A percentile compares a stretch with the other conserved stretches of the same genome.
These are phyloP conservation scores for Lodderomyces beijingensis DNA, from an alignment of 1,139 yeast species.

Conservation along the genomic window DNA sequence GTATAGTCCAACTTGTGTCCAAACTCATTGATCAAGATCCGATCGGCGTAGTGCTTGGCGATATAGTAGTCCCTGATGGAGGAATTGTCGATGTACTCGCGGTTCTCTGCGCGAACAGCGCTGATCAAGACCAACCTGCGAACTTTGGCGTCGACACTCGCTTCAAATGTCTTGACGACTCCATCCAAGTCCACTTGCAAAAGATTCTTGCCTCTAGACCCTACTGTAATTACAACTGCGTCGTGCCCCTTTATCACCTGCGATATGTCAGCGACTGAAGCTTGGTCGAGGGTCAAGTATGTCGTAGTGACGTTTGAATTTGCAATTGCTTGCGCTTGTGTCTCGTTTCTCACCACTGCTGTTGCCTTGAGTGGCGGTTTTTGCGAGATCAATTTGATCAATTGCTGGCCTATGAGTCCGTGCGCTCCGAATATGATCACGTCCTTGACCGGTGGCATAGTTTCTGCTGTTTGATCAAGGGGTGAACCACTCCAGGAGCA, in stretches of 20 bases:
- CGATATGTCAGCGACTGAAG: constrained; percentile 31
- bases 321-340: constrained; percentile 32
- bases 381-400: constrained; percentile 21
- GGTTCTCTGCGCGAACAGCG: constrained; percentile 50
- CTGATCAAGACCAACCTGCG: constrained; percentile 52
- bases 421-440: constrained; percentile 53
- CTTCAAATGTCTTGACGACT: constrained; percentile 56
- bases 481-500: too few species aligned
- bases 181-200: constrained; percentile 60
- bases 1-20: constrained; percentile 41
- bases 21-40: constrained; percentile 35
- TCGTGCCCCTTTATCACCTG: constrained; percentile 43
- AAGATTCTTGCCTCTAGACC: constrained; percentile 56
- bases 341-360: constrained; percentile 48
- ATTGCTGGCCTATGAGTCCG: constrained; percentile 52
- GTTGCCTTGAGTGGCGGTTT: constrained; percentile 28
- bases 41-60: constrained; percentile 57
- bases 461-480: too few species aligned
- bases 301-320: constrained; percentile 30
- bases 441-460: constrained; percentile 2
- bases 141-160: constrained; percentile 43
- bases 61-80: constrained; percentile 38
- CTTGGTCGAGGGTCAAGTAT: constrained; percentile 34
- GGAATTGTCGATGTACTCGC: constrained; percentile 32
- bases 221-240: constrained; percentile 60